These are phyloP conservation scores for Ustilago cynodontis DNA, from an alignment of 1,284 basidiomycete species.

Conservation along the genomic window DNA sequence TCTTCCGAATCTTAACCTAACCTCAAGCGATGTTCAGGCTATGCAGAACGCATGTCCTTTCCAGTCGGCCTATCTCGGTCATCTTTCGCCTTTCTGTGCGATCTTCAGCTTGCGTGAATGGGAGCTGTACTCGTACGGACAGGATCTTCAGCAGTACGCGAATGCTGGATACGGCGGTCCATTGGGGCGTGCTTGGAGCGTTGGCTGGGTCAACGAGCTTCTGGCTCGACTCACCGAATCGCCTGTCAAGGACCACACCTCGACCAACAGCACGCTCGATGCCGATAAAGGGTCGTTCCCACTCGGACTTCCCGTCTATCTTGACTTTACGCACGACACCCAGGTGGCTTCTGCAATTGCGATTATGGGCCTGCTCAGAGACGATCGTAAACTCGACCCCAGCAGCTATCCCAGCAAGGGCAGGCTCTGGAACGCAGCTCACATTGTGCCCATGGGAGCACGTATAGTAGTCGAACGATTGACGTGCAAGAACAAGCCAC, in stretches of 20 bases:
- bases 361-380: constrained; percentile 22
- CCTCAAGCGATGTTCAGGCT: constrained; percentile 21
- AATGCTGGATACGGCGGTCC: constrained; percentile 27
- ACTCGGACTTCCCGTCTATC: constrained; percentile 12
- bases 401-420: constrained; percentile 5
- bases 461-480: constrained; percentile 20
- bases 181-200: constrained; percentile 22
- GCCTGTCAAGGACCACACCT: constrained; percentile 19
- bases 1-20: constrained; percentile 25
- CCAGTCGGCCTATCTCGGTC: constrained; percentile 26
- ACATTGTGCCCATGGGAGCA: constrained; percentile 25
- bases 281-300: constrained; percentile 17
- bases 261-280: constrained; percentile 29
- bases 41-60: constrained; percentile 35
- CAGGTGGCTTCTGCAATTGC: constrained; percentile 24
- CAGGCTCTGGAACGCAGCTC: constrained; percentile 20
- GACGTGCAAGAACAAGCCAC: constrained; percentile 10
- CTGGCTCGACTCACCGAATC: constrained; percentile 28
- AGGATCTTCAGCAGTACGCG: constrained; percentile 29
- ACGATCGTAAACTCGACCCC: constrained; percentile 5
- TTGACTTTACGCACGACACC: constrained; percentile 31
- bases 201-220: constrained; percentile 38
- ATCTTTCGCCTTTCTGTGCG: constrained; percentile 28
- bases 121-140: constrained; percentile 31
- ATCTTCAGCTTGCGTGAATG: constrained; percentile 23